Evolutionary conservation across 768 basidiomycete genomes (phyloP).

Genomic region (Dioszegia aurantiaca): DNA sequence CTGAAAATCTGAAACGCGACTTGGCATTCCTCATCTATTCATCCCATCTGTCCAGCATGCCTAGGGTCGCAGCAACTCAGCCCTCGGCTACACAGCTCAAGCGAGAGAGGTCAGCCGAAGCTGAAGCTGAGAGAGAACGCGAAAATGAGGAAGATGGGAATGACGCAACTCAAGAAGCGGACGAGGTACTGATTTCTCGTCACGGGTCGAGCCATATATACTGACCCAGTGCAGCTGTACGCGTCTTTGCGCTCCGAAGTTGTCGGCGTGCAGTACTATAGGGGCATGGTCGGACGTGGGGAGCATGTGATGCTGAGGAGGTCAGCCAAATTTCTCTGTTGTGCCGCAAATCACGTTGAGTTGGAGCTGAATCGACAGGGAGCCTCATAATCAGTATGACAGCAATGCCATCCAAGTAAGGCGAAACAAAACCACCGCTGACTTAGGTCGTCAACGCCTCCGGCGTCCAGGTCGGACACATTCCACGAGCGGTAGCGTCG

Average conservation of each 20-base stretch:
- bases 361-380: slow-evolving; percentile 12
- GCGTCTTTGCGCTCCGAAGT: slow-evolving; percentile 62
- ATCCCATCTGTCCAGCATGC: background rate
- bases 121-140: slow-evolving; percentile 6
- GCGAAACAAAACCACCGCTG: slow-evolving; percentile 53
- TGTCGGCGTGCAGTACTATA: slow-evolving; percentile 81
- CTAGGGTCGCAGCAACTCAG: background rate
- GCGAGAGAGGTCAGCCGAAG: slow-evolving; percentile 2
- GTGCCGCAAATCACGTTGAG: no score
- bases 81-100: background rate
- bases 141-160: slow-evolving; percentile 14
- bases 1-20: background rate
- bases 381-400: slow-evolving; percentile 35
- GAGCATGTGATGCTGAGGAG: slow-evolving; percentile 58
- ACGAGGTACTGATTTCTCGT: slow-evolving; percentile 7
- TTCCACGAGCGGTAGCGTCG: slow-evolving; percentile 62
- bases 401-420: slow-evolving; percentile 59
- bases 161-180: background rate
- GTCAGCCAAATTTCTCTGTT: no score
- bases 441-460: slow-evolving; percentile 73
- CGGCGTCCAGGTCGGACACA: slow-evolving; percentile 72
- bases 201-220: background rate
- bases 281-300: slow-evolving; percentile 73
- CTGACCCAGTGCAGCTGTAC: slow-evolving; percentile 58
- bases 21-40: background rate